Evolutionary conservation across 1,284 basidiomycete genomes (phyloP), one percentile per base, ranked within the genome.

Genomic region (Ganoderma leucocontextum): DNA sequence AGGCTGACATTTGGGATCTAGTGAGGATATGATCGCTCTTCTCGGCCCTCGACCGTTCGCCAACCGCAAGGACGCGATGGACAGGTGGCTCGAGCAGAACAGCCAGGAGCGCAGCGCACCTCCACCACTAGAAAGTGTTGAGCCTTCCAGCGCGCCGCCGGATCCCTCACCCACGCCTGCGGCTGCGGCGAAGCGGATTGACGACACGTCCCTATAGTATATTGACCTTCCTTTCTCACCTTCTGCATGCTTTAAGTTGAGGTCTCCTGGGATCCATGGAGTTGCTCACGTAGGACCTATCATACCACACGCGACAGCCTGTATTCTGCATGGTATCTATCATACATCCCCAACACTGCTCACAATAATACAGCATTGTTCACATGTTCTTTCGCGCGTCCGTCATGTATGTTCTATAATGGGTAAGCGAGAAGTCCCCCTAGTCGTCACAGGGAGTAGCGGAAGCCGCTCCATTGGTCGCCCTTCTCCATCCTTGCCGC

Each of bases 21-120:
- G 89, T 52, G 93, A 95, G 85, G 94, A 96, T 76, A 97, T 97
- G 95, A 91, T 95, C 71, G 81, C 86, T 42, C 82, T 96, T 33
- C 87, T 98, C 44, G 96, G 96, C 60, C 91, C 91, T 75, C 89
- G 96, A 59, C 95, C 95, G 19, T 97, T 97, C 78, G 84, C 82
- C 44, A 87, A 89, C 70, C 87, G 88, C 60, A 87, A 89, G 57
- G 96, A 96, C 78, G 95, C 96, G 75, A 96, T 97, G 95, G 95
- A 97, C 83, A 94, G 92, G 78, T 96, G 95, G 91, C 86, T 97
- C 29, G 95, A 96, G 76, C 87, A 91, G 77, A 87, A 94, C 76
- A 85, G 85, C 60, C 82, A 82, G 55, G 86, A 87, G 73, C 74
- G 84, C 67, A 86, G 85, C 66, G 85, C 87, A 22, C 87, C 88